Percentiles rank a stretch among this genome's conserved stretches.
These are phyloP conservation scores for Bidens hawaiensis DNA, from an alignment of 140 eudicot species.

Conservation along the genomic window DNA sequence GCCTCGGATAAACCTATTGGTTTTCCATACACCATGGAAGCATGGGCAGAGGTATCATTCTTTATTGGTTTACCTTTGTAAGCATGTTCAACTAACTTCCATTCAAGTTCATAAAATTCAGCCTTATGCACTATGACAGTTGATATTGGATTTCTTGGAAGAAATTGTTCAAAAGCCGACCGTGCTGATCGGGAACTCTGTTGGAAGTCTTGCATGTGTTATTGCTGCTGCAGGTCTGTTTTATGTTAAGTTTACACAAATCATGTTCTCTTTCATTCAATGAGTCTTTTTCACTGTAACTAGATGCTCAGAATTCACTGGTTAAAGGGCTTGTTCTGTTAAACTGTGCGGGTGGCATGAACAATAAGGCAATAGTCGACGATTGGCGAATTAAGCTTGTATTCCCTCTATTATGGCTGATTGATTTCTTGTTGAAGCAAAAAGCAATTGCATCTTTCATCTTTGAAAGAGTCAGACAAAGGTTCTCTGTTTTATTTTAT, in stretches of 20 bases:
- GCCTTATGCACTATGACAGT: slow-evolving; percentile 26
- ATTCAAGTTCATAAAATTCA: too few species aligned
- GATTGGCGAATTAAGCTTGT: slow-evolving; percentile 94
- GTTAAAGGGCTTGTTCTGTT: slow-evolving; percentile 77
- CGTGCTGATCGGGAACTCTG: slow-evolving; percentile 84
- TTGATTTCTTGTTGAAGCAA: slow-evolving; percentile 80
- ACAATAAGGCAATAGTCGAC: slow-evolving; percentile 92
- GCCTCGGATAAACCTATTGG: slow-evolving; percentile 87
- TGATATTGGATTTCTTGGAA: slow-evolving; percentile 72
- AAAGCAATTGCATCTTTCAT: slow-evolving; percentile 70
- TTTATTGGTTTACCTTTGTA: neutral
- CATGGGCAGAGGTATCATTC: slow-evolving; percentile 69
- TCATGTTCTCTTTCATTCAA: neutral
- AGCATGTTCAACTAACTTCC: neutral
- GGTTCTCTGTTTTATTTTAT: slow-evolving; percentile 39
- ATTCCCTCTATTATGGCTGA: slow-evolving; percentile 67
- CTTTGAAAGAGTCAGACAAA: slow-evolving; percentile 66
- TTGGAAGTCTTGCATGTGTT: slow-evolving; percentile 94
- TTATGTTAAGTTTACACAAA: neutral
- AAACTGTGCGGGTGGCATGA: slow-evolving; percentile 97
- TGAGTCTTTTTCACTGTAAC: neutral
- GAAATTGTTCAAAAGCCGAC: slow-evolving; percentile 79
- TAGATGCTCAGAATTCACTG: slow-evolving; percentile 44
- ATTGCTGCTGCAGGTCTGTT: slow-evolving; percentile 72
- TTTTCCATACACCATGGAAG: slow-evolving; percentile 77